Percentiles rank a stretch among this genome's conserved stretches.
phyloP scores from a whole-genome alignment of 768 basidiomycete genomes.

The Trametes coccinea region DNA sequence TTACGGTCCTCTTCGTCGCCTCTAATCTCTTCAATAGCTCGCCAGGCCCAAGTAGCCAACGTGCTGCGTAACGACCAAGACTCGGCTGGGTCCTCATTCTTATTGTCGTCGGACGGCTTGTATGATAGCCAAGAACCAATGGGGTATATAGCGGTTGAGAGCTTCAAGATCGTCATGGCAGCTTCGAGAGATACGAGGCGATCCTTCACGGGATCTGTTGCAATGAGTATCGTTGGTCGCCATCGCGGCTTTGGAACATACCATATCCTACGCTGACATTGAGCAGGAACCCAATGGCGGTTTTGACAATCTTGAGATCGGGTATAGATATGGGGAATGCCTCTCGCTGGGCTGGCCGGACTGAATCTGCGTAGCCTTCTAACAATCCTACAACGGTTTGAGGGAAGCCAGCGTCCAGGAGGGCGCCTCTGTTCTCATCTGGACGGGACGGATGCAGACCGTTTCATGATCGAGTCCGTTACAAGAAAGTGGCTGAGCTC shows the following conservation, averaged over 20 bases:
- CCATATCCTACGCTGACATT: conserved; percentile 80
- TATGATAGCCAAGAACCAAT: conserved; percentile 58
- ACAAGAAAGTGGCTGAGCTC: conserved; percentile 26
- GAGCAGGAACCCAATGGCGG: conserved; percentile 74
- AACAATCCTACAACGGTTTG: conserved; percentile 66
- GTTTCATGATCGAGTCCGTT: neutral
- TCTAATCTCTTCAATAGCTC: conserved; percentile 68
- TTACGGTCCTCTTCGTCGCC: conserved; percentile 56
- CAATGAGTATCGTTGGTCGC: neutral
- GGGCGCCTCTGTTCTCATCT: conserved; percentile 75
- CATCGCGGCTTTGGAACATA: conserved; percentile 34
- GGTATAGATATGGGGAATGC: conserved; percentile 56
- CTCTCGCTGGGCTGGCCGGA: conserved; percentile 40
- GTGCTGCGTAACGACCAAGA: conserved; percentile 66
- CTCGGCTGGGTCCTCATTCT: conserved; percentile 42
- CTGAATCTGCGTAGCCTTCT: conserved; percentile 57
- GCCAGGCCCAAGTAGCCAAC: conserved; percentile 78
- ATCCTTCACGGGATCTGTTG: conserved; percentile 67
- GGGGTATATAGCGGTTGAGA: conserved; percentile 73
- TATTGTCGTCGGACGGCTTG: conserved; percentile 3
- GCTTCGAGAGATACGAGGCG: conserved; percentile 70
- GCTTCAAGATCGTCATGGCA: conserved; percentile 63
- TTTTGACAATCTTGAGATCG: conserved; percentile 74
- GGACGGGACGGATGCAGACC: neutral
- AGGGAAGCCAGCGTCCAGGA: conserved; percentile 72